Conservation (phyloP, 176 grass and related monocot genomes). For the Oryza officinalis region DNA sequence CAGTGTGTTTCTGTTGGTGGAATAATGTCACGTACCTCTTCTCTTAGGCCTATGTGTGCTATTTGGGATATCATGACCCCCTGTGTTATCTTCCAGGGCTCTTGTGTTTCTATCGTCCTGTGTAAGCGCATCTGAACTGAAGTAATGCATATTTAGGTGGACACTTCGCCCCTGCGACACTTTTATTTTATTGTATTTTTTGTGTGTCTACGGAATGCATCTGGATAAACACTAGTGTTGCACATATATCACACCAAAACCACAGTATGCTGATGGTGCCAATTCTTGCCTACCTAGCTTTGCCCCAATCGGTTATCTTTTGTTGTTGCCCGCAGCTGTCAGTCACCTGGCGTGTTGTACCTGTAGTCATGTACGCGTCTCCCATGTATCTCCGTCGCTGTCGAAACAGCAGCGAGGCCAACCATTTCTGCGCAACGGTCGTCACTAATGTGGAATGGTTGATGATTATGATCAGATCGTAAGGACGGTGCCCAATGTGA, state of each 20-base stretch:
- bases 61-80: no score
- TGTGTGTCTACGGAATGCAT: no score
- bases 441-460: not conserved
- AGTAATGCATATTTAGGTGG: no score
- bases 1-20: no score
- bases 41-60: no score
- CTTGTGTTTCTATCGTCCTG: no score
- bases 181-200: no score
- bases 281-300: not conserved
- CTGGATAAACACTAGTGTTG: not conserved
- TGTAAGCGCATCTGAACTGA: no score
- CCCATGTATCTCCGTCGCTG: not conserved
- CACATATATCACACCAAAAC: not conserved
- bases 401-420: not conserved
- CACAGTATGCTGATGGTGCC: not conserved
- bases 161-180: no score
- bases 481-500: not conserved
- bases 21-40: no score
- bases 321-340: not conserved
- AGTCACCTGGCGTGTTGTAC: not conserved
- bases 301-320: not conserved
- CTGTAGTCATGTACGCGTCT: not conserved
- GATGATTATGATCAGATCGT: not conserved
- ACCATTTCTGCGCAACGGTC: constrained; percentile 1
- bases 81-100: no score